Evolutionary conservation across 331 rosid species (phyloP).

Genomic region (Rosa hybrid): DNA sequence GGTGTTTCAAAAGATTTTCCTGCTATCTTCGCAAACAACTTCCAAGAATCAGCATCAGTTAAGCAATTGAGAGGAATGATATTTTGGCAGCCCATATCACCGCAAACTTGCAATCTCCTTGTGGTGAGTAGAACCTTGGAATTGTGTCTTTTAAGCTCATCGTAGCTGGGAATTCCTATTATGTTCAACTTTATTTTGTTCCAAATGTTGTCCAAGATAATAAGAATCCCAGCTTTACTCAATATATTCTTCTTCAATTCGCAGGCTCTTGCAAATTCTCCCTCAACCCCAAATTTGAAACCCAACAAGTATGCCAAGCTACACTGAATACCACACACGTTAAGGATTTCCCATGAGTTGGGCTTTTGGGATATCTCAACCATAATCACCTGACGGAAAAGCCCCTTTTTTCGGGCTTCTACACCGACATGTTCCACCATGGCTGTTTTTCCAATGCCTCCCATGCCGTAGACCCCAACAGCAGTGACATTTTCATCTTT

Average conservation of each 20-base stretch:
- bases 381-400: not conserved
- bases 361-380: not conserved
- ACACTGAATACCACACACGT: too few species aligned
- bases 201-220: too few species aligned
- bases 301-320: too few species aligned
- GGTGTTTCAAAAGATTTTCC: not conserved
- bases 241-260: too few species aligned
- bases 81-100: not conserved
- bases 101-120: not conserved
- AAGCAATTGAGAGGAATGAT: too few species aligned
- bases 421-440: not conserved
- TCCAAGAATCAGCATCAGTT: conserved; percentile 2
- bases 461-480: not conserved
- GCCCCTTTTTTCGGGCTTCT: not conserved
- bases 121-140: not conserved
- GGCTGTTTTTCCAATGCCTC: not conserved
- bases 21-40: not conserved
- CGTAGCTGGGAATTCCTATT: too few species aligned
- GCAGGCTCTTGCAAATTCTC: too few species aligned
- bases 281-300: too few species aligned
- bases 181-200: too few species aligned
- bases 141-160: too few species aligned
- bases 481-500: not conserved
- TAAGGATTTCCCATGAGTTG: too few species aligned
- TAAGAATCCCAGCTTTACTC: too few species aligned